Base-by-base conservation (phyloP, 768 basidiomycete species). In the Mycena floridula region DNA sequence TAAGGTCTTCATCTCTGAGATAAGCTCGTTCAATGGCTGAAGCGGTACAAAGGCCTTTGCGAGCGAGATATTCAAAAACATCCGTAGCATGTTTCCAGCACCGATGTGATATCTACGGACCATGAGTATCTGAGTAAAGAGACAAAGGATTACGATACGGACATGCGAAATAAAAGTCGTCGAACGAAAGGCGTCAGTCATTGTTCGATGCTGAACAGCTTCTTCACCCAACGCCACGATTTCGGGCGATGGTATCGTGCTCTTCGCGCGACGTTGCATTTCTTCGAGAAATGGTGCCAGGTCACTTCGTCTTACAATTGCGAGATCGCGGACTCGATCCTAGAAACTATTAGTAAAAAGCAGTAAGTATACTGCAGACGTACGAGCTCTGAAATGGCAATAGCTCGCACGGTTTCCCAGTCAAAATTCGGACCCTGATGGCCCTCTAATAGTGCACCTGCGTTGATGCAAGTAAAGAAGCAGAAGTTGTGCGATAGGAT, bases 1-100 rank as follows among this genome's bases (percentile, higher is more conserved):
- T 22, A 12, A 50, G 38, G 4, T 38, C 27, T 20, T 13, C 13
- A 37, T 50, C 49, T 37, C 36, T 36, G 21, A 35, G 6, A 40
- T 50, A 50, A 15, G 45, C 49, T 5, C 49, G 49, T 23, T 50
- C 49, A 20, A 50, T 42, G 9, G 49, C 49, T 20, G 49, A 40
- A 18, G 49, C 28, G n/a, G 45, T 50, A 21, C 28, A 25, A 18
- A 50, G 25, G 16, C 42, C 49, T 28, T 25, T 32, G 12, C 32
- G 26, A 11, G 40, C 41, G 8, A 50, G 40, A 32, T 50, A 5
- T 28, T 50, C 45, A 35, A 46, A 46, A 1, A 50, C 28, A 3
- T 27, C 35, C 26, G 45, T 45, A 16, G 49, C 45, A 12, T 47
- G 35, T 24, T 32, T 38, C 49, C 49, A 50, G 3, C 38, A 43